phyloP scores from a whole-genome alignment of 2,329 filamentous ascomycete genomes.

The Aureobasidium sp. region DNA sequence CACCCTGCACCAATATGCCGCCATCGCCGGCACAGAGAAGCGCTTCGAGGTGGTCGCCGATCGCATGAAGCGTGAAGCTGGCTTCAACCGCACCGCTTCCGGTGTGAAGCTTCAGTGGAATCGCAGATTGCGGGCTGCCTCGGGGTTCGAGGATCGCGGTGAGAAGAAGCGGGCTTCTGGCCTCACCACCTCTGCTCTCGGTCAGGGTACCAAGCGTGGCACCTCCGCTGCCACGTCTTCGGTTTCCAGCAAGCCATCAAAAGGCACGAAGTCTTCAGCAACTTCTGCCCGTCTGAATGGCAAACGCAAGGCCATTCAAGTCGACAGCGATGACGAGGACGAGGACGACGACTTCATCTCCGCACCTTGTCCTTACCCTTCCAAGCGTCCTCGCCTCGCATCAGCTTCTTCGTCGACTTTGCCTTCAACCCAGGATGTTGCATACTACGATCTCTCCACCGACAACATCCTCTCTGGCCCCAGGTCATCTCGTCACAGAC shows the following conservation, averaged over 20 bases:
- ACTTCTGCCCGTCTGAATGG: not conserved
- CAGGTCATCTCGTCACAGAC: not conserved
- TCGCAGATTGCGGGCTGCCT: conserved; percentile 10
- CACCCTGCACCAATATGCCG: not conserved
- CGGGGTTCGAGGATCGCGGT: conserved; percentile 11
- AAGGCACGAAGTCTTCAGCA: not conserved
- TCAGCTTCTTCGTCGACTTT: not conserved
- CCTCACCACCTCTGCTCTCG: conserved; percentile 5
- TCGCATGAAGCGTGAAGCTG: not conserved
- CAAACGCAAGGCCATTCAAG: not conserved
- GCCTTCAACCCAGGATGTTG: conserved; percentile 2
- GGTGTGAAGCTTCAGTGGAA: conserved; percentile 18
- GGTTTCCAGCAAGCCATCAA: not conserved
- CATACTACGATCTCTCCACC: conserved; percentile 3
- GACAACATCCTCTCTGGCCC: not conserved
- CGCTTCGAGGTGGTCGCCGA: conserved; percentile 4
- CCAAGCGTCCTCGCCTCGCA: not conserved
- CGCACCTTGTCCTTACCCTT: not conserved
- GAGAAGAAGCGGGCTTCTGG: conserved; percentile 5
- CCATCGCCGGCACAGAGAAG: conserved; percentile 4
- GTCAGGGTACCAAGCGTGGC: not conserved
- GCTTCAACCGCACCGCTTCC: conserved; percentile 7
- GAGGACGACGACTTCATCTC: not conserved
- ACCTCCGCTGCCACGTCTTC: not conserved
- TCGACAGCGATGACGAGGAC: not conserved